Conservation (phyloP, 371 early-diverging fungal genomes). For the Lichtheimia ramosa region DNA sequence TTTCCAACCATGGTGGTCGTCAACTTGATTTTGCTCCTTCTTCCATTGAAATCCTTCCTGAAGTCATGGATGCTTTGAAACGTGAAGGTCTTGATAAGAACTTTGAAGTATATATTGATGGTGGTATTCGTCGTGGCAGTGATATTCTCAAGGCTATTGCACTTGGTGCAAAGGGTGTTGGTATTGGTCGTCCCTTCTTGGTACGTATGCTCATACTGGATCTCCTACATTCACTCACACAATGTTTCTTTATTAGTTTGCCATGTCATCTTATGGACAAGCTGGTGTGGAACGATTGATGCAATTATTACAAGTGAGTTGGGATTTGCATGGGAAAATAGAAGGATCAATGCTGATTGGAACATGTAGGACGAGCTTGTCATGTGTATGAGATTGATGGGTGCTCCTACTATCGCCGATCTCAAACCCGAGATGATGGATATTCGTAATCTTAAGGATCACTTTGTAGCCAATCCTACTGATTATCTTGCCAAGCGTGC, state of each 20-base stretch:
- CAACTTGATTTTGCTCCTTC: slow-evolving; percentile 87
- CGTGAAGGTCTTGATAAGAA: slow-evolving; percentile 48
- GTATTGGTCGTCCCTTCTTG: slow-evolving; percentile 88
- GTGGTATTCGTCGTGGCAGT: slow-evolving; percentile 87
- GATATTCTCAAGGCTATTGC: slow-evolving; percentile 95
- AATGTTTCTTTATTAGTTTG: slow-evolving; percentile 37
- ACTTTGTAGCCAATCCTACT: slow-evolving; percentile 39
- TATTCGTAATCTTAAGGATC: slow-evolving; percentile 52
- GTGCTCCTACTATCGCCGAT: slow-evolving; percentile 59
- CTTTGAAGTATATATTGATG: slow-evolving; percentile 90
- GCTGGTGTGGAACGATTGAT: slow-evolving; percentile 76
- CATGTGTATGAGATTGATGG: slow-evolving; percentile 77
- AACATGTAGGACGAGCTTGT: slow-evolving; percentile 64
- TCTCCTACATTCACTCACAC: neutral
- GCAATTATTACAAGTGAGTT: slow-evolving; percentile 59
- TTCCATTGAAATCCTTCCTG: slow-evolving; percentile 81
- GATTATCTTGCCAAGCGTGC: slow-evolving; percentile 38
- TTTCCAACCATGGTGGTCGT: slow-evolving; percentile 96
- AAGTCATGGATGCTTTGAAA: slow-evolving; percentile 72
- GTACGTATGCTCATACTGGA: slow-evolving; percentile 22
- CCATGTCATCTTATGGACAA: slow-evolving; percentile 75
- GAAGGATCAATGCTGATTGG: neutral
- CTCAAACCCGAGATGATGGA: slow-evolving; percentile 63
- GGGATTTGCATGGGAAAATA: slow-evolving; percentile 37
- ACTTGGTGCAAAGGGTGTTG: slow-evolving; percentile 93